These are phyloP conservation scores for Boletellus emodensis DNA, from an alignment of 768 basidiomycete species.

Conservation along the genomic window DNA sequence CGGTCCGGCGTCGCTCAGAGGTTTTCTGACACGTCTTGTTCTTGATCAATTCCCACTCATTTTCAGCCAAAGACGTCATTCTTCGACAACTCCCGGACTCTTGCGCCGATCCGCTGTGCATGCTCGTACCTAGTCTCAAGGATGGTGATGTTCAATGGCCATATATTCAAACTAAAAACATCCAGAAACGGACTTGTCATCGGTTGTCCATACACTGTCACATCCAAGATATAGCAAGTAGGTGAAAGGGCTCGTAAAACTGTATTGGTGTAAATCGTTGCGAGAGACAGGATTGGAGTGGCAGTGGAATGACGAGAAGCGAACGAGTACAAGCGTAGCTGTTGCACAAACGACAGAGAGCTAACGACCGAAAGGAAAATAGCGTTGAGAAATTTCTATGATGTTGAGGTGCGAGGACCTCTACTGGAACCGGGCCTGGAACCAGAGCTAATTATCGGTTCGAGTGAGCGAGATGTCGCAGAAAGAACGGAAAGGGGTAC, in stretches of 20 bases:
- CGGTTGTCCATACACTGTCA: constrained; percentile 19
- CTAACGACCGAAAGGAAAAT: neutral
- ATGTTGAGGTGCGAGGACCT: constrained; percentile 22
- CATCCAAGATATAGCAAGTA: constrained; percentile 13
- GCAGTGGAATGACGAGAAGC: constrained; percentile 9
- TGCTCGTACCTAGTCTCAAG: neutral
- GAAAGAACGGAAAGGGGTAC: neutral
- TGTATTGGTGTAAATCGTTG: constrained; percentile 21
- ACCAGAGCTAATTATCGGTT: constrained; percentile 11
- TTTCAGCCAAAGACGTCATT: neutral
- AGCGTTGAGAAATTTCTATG: constrained; percentile 18
- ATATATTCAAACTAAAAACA: neutral
- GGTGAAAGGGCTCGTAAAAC: constrained; percentile 6
- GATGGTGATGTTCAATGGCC: neutral
- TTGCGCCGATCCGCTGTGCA: neutral
- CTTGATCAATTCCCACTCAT: neutral
- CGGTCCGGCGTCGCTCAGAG: neutral
- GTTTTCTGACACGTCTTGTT: neutral
- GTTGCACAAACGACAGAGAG: constrained; percentile 17
- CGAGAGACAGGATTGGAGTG: constrained; percentile 13
- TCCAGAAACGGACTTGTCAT: constrained; percentile 7
- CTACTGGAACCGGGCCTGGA: constrained; percentile 31
- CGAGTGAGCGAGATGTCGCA: neutral
- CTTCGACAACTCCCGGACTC: neutral
- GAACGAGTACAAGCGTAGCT: constrained; percentile 20